phyloP scores from a whole-genome alignment of 176 grass and related monocot species.

The Oryza glaberrima region DNA sequence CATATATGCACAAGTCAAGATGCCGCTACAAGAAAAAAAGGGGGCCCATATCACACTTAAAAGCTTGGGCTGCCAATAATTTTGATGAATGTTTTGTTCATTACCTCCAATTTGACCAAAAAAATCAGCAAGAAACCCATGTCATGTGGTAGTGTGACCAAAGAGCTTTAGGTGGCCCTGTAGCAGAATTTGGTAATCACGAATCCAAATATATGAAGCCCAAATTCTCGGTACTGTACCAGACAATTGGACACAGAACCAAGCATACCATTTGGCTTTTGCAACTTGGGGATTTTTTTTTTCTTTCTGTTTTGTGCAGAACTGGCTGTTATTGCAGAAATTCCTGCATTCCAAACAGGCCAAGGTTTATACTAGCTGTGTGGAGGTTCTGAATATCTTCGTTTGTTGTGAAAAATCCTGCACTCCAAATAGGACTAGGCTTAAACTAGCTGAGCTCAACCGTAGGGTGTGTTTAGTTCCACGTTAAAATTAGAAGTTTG shows the following conservation, averaged over 20 bases:
- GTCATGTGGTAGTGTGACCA: background rate
- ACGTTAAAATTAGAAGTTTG: too few relatives aligned
- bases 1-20: background rate
- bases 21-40: background rate
- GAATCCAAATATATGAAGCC: background rate
- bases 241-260: too few relatives aligned
- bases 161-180: background rate
- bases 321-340: background rate
- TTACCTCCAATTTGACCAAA: background rate
- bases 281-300: too few relatives aligned
- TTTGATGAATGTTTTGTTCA: background rate
- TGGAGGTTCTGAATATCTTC: background rate
- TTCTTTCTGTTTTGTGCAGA: background rate
- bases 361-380: background rate
- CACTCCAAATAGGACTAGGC: too few relatives aligned
- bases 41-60: background rate
- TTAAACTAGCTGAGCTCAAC: too few relatives aligned
- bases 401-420: too few relatives aligned
- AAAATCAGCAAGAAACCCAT: background rate
- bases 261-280: background rate
- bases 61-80: background rate
- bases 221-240: background rate
- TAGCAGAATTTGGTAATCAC: background rate
- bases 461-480: too few relatives aligned
- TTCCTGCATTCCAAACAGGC: background rate